A percentile compares a stretch with the other conserved stretches of the same genome.
phyloP scores from a whole-genome alignment of 805 yeast genomes.

The Yarrowia sp. region DNA sequence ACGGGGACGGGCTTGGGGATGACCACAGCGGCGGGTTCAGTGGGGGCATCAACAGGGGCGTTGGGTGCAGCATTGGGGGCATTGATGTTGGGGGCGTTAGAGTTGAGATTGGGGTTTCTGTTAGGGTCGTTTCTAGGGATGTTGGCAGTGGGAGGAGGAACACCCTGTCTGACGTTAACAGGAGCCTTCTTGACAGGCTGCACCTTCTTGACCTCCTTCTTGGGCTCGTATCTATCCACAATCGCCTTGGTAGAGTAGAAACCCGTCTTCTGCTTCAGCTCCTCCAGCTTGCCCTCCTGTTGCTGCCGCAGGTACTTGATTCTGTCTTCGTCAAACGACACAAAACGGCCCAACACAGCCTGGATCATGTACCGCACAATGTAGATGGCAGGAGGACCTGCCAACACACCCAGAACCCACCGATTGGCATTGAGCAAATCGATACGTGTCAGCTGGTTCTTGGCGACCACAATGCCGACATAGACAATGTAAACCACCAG shows the following conservation, averaged over 20 bases:
- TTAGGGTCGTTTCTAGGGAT: not conserved
- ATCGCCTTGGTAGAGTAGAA: conserved; percentile 75
- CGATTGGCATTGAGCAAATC: conserved; percentile 15
- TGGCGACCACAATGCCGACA: conserved; percentile 31
- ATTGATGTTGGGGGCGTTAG: not conserved
- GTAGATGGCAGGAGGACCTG: conserved; percentile 29
- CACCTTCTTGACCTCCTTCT: conserved; percentile 38
- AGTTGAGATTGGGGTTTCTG: not conserved
- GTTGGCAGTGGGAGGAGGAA: conserved; percentile 3
- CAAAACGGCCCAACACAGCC: conserved; percentile 32
- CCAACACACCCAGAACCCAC: conserved; percentile 29
- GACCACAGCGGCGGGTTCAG: not conserved
- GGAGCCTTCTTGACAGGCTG: not conserved
- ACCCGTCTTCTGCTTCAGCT: conserved; percentile 67
- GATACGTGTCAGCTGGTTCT: conserved; percentile 17
- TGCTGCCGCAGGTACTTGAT: conserved; percentile 44
- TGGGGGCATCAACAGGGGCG: not conserved
- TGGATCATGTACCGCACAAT: conserved; percentile 28
- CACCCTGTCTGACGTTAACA: not conserved
- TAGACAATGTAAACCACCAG: conserved; percentile 35
- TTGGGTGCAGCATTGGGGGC: not conserved
- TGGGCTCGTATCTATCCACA: conserved; percentile 63
- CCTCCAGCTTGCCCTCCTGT: conserved; percentile 59
- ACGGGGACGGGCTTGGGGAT: conserved; percentile 5
- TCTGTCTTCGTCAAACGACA: conserved; percentile 32